These are phyloP conservation scores for Crucihimalaya himalaica DNA, from an alignment of 345 rosid genomes.

Conservation along the genomic window DNA sequence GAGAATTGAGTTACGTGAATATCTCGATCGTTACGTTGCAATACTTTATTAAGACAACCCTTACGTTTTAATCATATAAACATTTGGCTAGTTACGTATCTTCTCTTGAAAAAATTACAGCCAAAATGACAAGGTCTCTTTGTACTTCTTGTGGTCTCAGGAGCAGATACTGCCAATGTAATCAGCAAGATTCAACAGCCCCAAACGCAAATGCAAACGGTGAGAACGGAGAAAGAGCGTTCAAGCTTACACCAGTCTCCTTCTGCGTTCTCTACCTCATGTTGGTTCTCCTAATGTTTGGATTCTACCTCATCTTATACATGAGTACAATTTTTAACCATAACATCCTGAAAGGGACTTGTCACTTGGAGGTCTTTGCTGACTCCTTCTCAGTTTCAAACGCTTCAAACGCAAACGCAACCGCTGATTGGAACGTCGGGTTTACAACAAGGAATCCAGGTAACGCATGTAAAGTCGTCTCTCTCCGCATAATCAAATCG, in stretches of 20 bases:
- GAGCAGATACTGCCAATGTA: background rate
- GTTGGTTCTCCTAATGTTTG: background rate
- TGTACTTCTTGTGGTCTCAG: background rate
- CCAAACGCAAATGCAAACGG: background rate
- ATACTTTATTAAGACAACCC: too few relatives aligned
- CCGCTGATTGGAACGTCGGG: constrained; percentile 9
- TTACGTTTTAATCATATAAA: too few relatives aligned
- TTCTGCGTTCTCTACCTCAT: background rate
- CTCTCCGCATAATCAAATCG: background rate
- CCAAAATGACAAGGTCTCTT: background rate
- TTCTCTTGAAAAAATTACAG: too few relatives aligned
- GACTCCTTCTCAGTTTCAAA: constrained; percentile 13
- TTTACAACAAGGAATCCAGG: background rate
- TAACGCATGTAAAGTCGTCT: background rate
- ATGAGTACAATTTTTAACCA: too few relatives aligned
- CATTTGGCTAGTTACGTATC: too few relatives aligned
- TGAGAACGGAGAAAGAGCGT: background rate
- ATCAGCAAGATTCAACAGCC: background rate
- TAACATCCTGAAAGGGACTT: background rate
- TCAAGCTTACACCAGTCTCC: background rate
- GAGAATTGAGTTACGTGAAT: too few relatives aligned
- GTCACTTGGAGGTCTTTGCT: constrained; percentile 15
- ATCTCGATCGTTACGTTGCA: too few relatives aligned
- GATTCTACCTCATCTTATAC: background rate
- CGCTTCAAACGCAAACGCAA: background rate